phyloP scores from a whole-genome alignment of 805 yeast genomes.

The Teunomyces aglyptinius region DNA sequence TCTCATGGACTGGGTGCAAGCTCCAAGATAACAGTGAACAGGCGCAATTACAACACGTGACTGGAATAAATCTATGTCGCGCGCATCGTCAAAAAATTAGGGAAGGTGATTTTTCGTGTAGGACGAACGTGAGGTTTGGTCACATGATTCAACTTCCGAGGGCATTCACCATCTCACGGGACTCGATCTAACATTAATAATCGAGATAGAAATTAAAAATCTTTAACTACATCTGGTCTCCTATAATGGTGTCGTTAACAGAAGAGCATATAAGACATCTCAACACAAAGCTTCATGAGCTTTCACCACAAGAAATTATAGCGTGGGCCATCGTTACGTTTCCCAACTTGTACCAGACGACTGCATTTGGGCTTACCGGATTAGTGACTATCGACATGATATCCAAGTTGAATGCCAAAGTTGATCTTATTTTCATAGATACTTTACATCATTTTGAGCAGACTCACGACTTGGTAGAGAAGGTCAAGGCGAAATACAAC shows the following conservation, averaged over 20 bases:
- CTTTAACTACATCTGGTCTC: background rate
- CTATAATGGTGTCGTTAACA: conserved; percentile 25
- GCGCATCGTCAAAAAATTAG: no score
- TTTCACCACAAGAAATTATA: conserved; percentile 69
- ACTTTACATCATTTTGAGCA: conserved; percentile 95
- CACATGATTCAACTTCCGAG: background rate
- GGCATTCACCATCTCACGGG: conserved; percentile 10
- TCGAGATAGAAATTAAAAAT: background rate
- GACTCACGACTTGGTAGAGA: conserved; percentile 70
- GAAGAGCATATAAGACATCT: conserved; percentile 61
- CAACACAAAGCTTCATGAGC: conserved; percentile 56
- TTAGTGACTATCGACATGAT: conserved; percentile 84
- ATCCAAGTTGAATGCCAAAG: conserved; percentile 44
- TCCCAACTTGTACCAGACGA: conserved; percentile 82
- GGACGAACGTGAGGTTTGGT: background rate
- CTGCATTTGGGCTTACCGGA: conserved; percentile 95
- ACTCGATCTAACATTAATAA: background rate
- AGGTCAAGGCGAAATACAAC: conserved; percentile 53
- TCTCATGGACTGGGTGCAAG: no score
- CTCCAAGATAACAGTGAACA: no score
- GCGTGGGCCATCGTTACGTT: conserved; percentile 83
- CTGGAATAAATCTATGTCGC: no score
- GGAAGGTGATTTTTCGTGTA: no score
- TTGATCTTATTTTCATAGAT: conserved; percentile 82
- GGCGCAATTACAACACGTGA: no score